Base-by-base conservation (phyloP, 768 basidiomycete genomes). In the Bullera alba region DNA sequence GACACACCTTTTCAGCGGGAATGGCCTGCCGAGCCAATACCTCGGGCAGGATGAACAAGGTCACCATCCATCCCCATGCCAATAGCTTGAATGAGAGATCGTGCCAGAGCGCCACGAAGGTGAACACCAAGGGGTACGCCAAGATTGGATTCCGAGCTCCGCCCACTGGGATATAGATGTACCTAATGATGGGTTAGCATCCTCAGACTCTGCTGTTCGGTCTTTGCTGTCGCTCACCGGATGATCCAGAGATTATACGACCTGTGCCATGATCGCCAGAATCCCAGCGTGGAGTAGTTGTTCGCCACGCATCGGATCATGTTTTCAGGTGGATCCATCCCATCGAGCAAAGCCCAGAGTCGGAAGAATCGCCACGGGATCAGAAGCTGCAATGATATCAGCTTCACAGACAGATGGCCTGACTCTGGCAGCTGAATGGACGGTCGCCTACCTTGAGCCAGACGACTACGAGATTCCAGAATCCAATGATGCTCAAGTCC, bases 281-380 rank as follows among this genome's bases (percentile, higher is more conserved):
- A 97, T 0, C 90, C 90, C 8, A 84, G 70, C 0, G 83, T 80
- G 0, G 92, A 95, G 68, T 96, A 96, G 70, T 96, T 97, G 71
- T 97, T 99, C 19, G 83, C 86, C 83, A 96, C 85, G 65, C 95
- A 97, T n/a, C 95, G 80, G 12, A 99, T 79, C 95, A 96, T 95
- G 72, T 99, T 99, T 72, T 99, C 95, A 0, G 93, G 95, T 0
- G 90, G 86, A 61, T 95, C 88, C 28, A 96, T 79, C 0, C 87
- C 87, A 61, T 90, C 87, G 5, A 81, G 70, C 19, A 97, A 75
- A 2, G 92, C 84, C 90, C 92, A 96, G 17, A 95, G 74, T 2
- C 92, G 85, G 77, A 96, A 97, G 76, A 95, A 95, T 10, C 93
- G 80, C 93, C 93, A 96, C 0, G 91, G 87, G 19, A 96, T 80